Conservation (phyloP, 345 rosid species). For the Sonneratia caseolaris region DNA sequence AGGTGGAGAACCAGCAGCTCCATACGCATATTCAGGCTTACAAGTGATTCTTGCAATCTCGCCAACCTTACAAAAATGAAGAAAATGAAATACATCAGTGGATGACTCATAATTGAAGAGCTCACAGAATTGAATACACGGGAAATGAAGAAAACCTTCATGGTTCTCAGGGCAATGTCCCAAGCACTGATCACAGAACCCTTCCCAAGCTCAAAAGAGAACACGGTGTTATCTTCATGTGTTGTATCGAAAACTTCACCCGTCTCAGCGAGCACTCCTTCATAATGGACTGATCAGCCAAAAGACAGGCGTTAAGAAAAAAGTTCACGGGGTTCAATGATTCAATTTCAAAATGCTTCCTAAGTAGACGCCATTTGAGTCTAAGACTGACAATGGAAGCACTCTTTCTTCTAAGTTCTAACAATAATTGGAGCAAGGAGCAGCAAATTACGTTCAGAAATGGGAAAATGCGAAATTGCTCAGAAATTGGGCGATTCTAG, state of each 20-base stretch:
- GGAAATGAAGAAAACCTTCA: conserved; percentile 46
- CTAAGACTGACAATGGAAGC: not conserved
- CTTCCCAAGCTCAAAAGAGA: conserved; percentile 80
- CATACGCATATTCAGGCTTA: conserved; percentile 92
- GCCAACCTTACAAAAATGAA: conserved; percentile 51
- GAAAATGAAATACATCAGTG: not conserved
- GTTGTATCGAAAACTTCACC: conserved; percentile 87
- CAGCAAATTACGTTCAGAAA: not conserved
- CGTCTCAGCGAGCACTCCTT: conserved; percentile 71
- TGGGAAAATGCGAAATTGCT: not conserved
- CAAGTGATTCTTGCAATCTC: conserved; percentile 89
- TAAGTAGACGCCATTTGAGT: too few relatives aligned
- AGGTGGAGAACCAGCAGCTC: conserved; percentile 79
- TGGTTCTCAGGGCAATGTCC: conserved; percentile 76
- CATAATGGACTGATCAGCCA: conserved; percentile 63
- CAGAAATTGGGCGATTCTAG: too few relatives aligned
- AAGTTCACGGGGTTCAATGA: not conserved
- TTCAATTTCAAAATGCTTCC: too few relatives aligned
- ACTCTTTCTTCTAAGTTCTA: not conserved
- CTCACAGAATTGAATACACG: not conserved
- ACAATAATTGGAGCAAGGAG: not conserved
- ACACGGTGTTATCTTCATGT: conserved; percentile 70
- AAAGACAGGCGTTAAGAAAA: not conserved
- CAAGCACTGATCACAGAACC: conserved; percentile 82
- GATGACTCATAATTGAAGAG: not conserved